Conservation (phyloP, 2,329 filamentous ascomycete genomes). For the Fusarium domesticum region DNA sequence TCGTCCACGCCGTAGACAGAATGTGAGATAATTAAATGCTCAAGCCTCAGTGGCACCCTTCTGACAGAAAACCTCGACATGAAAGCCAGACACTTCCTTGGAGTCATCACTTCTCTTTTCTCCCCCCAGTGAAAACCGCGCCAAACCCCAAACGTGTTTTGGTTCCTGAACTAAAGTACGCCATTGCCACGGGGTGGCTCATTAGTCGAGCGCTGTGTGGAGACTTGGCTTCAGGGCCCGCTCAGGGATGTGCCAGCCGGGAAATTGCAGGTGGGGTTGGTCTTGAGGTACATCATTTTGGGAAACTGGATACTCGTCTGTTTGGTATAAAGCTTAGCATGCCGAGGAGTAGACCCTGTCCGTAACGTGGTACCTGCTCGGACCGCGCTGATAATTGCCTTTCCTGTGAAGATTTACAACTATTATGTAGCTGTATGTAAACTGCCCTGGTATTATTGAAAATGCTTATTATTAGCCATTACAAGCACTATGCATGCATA, state of each 20-base stretch:
- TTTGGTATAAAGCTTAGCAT: too few relatives aligned
- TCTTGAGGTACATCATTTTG: constrained; percentile 11
- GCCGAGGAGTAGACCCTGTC: too few relatives aligned
- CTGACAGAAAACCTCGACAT: too few relatives aligned
- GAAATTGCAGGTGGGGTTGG: constrained; percentile 14
- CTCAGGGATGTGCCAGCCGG: constrained; percentile 15
- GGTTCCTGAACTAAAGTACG: constrained; percentile 28
- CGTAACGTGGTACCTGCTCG: too few relatives aligned
- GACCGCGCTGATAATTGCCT: too few relatives aligned
- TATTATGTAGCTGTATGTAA: too few relatives aligned
- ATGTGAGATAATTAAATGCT: constrained; percentile 29
- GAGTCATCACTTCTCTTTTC: too few relatives aligned
- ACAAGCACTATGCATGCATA: too few relatives aligned
- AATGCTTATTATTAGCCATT: too few relatives aligned
- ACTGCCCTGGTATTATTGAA: too few relatives aligned
- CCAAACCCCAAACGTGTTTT: constrained; percentile 8
- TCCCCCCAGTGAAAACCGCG: neutral
- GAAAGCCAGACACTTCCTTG: too few relatives aligned
- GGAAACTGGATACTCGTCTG: constrained; percentile 8
- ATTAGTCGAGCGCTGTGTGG: constrained; percentile 15
- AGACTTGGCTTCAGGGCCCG: constrained; percentile 4
- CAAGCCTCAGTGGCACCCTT: constrained; percentile 21
- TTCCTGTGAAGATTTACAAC: too few relatives aligned
- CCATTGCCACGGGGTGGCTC: constrained; percentile 27
- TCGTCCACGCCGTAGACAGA: constrained; percentile 16